Percentiles rank a stretch among this genome's conserved stretches.
These are phyloP conservation scores for Echinochloa phyllopogon DNA, from an alignment of 176 grass and related monocot genomes.

Conservation along the genomic window DNA sequence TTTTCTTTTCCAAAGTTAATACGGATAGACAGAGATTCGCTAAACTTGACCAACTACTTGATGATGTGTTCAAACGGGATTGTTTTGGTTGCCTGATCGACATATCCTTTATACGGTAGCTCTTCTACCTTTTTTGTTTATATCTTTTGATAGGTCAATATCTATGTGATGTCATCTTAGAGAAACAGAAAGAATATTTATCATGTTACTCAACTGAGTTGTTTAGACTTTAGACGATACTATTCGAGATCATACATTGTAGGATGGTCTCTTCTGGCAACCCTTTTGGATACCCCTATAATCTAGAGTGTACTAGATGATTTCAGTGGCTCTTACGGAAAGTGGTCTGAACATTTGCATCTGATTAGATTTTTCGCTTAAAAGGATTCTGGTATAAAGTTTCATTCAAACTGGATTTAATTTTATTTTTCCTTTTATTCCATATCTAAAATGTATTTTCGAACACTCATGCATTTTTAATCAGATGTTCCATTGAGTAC, in stretches of 20 bases:
- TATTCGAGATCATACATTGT: not conserved
- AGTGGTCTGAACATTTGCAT: not conserved
- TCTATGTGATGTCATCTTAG: not conserved
- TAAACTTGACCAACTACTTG: not conserved
- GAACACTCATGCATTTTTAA: not conserved
- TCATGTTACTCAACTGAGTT: not conserved
- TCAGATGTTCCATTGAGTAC: not conserved
- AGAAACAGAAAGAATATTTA: not conserved
- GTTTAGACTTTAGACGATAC: not conserved
- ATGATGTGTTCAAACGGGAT: not conserved
- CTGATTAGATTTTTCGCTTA: not conserved
- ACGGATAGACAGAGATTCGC: not conserved
- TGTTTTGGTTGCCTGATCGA: not conserved
- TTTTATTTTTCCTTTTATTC: not conserved
- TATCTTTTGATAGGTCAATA: not conserved
- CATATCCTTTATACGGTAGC: not conserved
- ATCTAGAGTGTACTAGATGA: not conserved
- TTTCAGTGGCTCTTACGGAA: not conserved
- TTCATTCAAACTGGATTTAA: not conserved
- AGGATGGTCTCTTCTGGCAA: not conserved
- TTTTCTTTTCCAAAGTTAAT: not conserved
- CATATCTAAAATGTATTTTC: not conserved
- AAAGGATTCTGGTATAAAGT: not conserved
- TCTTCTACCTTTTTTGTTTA: not conserved
- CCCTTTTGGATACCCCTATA: no score